Evolutionary conservation across 345 rosid species (phyloP).

Genomic region (Aegle marmelos): DNA sequence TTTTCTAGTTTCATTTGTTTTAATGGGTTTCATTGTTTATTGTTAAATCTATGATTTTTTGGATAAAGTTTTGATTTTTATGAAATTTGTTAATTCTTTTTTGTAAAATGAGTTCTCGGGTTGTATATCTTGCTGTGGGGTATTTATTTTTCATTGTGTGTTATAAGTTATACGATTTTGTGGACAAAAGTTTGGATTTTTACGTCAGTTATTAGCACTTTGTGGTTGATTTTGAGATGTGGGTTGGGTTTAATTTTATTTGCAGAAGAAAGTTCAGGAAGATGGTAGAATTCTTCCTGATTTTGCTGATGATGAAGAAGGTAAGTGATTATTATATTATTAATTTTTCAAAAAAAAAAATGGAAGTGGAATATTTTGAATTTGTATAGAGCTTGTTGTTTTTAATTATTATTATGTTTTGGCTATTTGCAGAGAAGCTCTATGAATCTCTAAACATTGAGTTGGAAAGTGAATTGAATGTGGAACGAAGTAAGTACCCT

Average conservation of each 20-base stretch:
- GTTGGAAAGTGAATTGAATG: conserved; percentile 69
- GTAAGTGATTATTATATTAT: conserved; percentile 30
- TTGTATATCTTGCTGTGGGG: neutral
- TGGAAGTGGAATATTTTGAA: neutral
- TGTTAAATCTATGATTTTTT: neutral
- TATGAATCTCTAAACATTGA: conserved; percentile 75
- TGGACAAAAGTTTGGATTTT: neutral
- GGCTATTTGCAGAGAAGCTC: conserved; percentile 57
- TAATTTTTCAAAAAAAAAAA: too few relatives aligned
- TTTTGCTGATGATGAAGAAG: conserved; percentile 82
- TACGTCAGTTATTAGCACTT: neutral
- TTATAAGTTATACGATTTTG: too few relatives aligned
- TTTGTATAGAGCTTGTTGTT: neutral
- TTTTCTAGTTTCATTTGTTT: neutral
- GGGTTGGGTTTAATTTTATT: conserved; percentile 15
- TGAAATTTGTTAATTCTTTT: neutral
- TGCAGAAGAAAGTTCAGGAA: conserved; percentile 81
- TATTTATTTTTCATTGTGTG: neutral
- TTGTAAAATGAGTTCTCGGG: neutral
- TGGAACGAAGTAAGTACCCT: conserved; percentile 57
- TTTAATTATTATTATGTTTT: conserved; percentile 10
- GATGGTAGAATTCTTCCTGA: conserved; percentile 80
- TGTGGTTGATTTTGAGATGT: conserved; percentile 17
- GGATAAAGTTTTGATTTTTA: neutral
- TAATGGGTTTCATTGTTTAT: neutral